Percentiles rank a stretch among this genome's conserved stretches.
Evolutionary conservation across 768 basidiomycete genomes (phyloP).

Genomic region (Lyophyllum decastes): DNA sequence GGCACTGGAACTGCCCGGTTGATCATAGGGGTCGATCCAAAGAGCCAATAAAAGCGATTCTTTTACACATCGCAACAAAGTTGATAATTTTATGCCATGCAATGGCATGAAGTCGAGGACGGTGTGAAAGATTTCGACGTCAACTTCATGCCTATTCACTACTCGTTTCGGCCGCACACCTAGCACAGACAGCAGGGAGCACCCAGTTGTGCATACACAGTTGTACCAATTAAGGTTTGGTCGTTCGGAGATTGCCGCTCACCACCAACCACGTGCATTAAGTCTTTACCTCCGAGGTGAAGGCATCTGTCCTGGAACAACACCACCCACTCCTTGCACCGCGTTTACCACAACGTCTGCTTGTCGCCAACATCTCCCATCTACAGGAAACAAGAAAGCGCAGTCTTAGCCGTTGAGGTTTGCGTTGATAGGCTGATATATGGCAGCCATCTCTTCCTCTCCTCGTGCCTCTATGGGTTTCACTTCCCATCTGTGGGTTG

Average conservation of each 20-base stretch:
- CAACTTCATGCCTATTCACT: not conserved
- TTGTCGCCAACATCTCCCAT: not conserved
- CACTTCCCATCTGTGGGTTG: not conserved
- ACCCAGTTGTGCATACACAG: too few relatives aligned
- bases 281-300: conserved; percentile 16
- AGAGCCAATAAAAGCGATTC: not conserved
- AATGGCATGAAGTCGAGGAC: too few relatives aligned
- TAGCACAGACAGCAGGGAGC: not conserved
- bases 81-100: not conserved
- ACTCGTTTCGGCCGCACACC: not conserved
- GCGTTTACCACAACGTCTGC: not conserved
- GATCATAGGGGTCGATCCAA: too few relatives aligned
- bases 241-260: conserved; percentile 21
- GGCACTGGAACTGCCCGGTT: too few relatives aligned
- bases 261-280: conserved; percentile 12
- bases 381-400: not conserved
- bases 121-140: too few relatives aligned
- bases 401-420: not conserved
- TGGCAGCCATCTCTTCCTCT: not conserved
- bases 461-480: not conserved
- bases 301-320: not conserved
- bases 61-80: not conserved
- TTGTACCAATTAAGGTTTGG: conserved; percentile 11
- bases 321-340: not conserved
- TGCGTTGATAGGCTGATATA: not conserved